Evolutionary conservation across 495 filamentous ascomycete genomes (phyloP), one percentile per base, ranked within the genome.

Genomic region (Viridothelium virens): DNA sequence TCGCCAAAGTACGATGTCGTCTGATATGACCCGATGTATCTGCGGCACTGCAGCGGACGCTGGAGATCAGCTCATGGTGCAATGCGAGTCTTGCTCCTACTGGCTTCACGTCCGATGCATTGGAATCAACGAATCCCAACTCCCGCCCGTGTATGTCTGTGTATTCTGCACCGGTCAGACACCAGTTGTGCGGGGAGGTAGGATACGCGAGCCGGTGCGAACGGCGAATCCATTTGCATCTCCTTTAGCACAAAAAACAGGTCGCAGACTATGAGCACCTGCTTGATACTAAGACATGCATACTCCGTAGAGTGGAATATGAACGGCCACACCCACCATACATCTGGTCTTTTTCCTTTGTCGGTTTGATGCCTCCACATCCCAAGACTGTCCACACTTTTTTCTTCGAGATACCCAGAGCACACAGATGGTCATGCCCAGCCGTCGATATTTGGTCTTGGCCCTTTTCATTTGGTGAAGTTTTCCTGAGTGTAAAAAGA

Each of bases 11-110:
- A 83, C 80, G 38, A 74, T 79, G 48, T 82, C 81, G 64, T 80
- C 76, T 68, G 84, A 81, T 3, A 74, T 75, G 16, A 88, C 90
- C 3, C 84, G 90, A 64, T 96, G 91, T 72, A 77, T 91, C 31
- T 95, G 91, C 77, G 80, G 82, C 66, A 84, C 84, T 44, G 78
- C 83, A 66, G 82, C 87, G 31, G 84, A 85, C 66, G 85, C 87
- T 65, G 86, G 84, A 66, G 36, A 59, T 36, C 78, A 83, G 70
- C 82, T 89, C 63, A 87, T 96, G 87, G 87, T 96, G 69, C 89
- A 92, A 78, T 96, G 91, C 77, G 88, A 92, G 78, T 92, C 91
- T 3, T 96, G 91, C 76, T 87, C 85, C 47, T 88, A 92, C 76
- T 93, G 87, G 86, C 83, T 92, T 38, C 91, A 96, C 72, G 88